Percentiles rank a stretch among this genome's conserved stretches.
phyloP scores from a whole-genome alignment of 2,329 filamentous ascomycete species.

The Xylaria sp. region DNA sequence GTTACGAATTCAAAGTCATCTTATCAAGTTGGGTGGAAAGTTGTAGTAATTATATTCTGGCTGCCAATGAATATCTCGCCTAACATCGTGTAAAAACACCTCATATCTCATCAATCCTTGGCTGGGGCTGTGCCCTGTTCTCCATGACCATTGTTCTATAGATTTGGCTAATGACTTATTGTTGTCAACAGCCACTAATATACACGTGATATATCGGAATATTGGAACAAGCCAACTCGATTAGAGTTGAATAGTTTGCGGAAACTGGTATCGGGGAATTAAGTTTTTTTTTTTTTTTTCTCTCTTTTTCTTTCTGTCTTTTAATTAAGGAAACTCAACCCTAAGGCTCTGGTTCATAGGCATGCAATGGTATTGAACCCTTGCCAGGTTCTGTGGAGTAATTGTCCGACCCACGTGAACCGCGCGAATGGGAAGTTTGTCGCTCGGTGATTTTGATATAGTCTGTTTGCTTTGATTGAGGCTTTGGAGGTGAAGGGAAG shows the following conservation, averaged over 20 bases:
- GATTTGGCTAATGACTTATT: neutral
- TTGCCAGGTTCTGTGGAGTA: constrained; percentile 3
- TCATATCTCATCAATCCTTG: neutral
- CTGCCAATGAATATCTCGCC: neutral
- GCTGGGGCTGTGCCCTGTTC: neutral
- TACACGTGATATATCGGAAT: constrained; percentile 9
- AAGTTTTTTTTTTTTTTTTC: neutral
- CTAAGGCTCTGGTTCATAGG: constrained; percentile 2
- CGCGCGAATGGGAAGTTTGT: neutral
- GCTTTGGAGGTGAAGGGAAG: constrained; percentile 9
- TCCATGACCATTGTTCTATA: constrained; percentile 1
- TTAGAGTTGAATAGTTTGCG: neutral
- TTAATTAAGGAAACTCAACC: neutral
- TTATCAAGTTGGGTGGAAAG: neutral
- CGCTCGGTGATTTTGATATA: constrained; percentile 11
- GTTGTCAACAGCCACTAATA: constrained; percentile 5
- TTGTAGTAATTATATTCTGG: constrained; percentile 6
- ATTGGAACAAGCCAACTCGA: neutral
- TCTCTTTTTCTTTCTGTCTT: neutral
- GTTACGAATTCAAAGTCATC: neutral
- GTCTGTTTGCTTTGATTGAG: constrained; percentile 1
- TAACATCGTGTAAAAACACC: neutral
- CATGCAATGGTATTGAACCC: neutral
- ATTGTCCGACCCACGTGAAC: constrained; percentile 5
- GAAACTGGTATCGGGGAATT: neutral